phyloP scores from a whole-genome alignment of 2,329 filamentous ascomycete species.

The Paecilomyces fulvus region DNA sequence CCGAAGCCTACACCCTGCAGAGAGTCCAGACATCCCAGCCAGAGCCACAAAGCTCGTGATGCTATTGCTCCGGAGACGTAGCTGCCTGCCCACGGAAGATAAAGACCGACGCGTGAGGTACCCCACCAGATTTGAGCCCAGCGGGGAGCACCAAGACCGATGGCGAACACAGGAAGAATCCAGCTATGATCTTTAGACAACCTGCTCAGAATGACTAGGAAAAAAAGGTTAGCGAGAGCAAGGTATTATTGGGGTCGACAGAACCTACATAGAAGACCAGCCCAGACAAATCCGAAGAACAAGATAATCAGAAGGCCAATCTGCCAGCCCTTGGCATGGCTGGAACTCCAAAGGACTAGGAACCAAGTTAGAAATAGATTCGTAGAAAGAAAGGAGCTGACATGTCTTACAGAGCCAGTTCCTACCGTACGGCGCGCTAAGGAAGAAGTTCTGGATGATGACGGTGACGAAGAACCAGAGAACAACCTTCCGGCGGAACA shows the following conservation, averaged over 20 bases:
- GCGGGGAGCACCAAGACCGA: conserved; percentile 55
- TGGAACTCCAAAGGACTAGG: conserved; percentile 48
- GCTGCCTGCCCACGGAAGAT: conserved; percentile 54
- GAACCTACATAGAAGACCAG: conserved; percentile 19
- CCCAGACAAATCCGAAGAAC: conserved; percentile 51
- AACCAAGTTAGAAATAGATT: neutral
- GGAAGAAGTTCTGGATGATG: conserved; percentile 59
- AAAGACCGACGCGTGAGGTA: conserved; percentile 51
- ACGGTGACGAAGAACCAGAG: conserved; percentile 60
- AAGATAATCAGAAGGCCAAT: conserved; percentile 44
- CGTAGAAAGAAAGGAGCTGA: neutral
- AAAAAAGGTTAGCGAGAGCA: conserved; percentile 33
- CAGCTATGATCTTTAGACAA: conserved; percentile 56
- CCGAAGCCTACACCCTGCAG: conserved; percentile 59
- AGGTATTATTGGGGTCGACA: neutral
- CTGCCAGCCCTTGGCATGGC: conserved; percentile 48
- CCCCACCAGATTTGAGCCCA: conserved; percentile 64
- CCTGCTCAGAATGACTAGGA: conserved; percentile 41
- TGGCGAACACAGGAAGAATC: conserved; percentile 60
- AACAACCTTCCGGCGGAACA: conserved; percentile 55
- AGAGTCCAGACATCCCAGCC: conserved; percentile 58
- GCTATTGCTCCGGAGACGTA: conserved; percentile 48
- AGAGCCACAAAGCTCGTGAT: conserved; percentile 55
- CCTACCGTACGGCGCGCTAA: conserved; percentile 57
- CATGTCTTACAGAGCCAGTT: conserved; percentile 51